Conservation (phyloP, 306 rosid species). For the Cicer bijugum region DNA sequence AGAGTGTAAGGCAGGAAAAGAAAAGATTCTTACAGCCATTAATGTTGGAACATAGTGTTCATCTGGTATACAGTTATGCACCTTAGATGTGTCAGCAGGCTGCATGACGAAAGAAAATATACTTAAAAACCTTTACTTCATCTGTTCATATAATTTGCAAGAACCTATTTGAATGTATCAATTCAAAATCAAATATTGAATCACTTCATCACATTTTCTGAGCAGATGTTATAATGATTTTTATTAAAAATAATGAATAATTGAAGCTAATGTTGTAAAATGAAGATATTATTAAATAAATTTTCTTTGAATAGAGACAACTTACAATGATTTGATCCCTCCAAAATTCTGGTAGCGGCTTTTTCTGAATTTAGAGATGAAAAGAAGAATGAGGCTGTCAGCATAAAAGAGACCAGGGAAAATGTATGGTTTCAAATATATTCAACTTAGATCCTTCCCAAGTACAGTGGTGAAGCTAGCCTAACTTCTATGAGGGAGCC, state of each 20-base stretch:
- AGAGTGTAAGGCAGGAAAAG: neutral
- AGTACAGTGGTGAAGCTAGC: no score
- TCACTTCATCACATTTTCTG: constrained; percentile 2
- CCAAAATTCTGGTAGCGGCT: constrained; percentile 97
- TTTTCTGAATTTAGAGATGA: constrained; percentile 66
- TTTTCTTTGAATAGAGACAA: constrained; percentile 37
- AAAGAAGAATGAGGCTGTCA: constrained; percentile 12
- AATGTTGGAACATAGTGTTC: constrained; percentile 96
- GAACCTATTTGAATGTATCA: constrained; percentile 17
- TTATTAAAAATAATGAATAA: neutral
- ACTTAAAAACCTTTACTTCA: constrained; percentile 25
- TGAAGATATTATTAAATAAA: neutral
- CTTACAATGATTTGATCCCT: constrained; percentile 88
- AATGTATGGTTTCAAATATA: constrained; percentile 11
- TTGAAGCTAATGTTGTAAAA: constrained; percentile 11
- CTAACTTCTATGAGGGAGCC: no score
- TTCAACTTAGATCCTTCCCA: constrained; percentile 6
- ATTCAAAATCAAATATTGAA: constrained; percentile 36
- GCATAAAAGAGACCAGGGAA: constrained; percentile 15
- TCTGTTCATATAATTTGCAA: constrained; percentile 30
- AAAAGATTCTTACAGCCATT: constrained; percentile 72
- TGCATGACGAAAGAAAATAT: constrained; percentile 53
- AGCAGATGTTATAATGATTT: neutral
- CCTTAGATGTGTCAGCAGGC: constrained; percentile 83
- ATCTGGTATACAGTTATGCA: constrained; percentile 96